Evolutionary conservation across 176 grass and related monocot genomes (phyloP), one percentile per base, ranked within the genome.

Genomic region (Bonia amplexicaulis): DNA sequence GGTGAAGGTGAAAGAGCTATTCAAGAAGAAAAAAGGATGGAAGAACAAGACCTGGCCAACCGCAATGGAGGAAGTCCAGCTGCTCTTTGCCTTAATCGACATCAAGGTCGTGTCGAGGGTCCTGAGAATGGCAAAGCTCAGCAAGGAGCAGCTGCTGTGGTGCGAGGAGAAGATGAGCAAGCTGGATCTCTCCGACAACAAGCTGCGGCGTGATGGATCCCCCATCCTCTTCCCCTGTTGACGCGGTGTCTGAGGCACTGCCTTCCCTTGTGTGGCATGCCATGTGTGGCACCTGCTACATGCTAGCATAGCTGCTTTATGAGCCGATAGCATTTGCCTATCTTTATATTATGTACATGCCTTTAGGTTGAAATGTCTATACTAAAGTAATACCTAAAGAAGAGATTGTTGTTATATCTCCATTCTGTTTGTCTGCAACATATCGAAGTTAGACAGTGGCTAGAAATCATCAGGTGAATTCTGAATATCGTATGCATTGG

Each of bases 131-230:
- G 88, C 51, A 11, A 85, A 91, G 52, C 86, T 99, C 26, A 96
- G 93, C 82, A 96, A 96, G 90, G 93, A 92, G 90, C 96, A 96
- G 86, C 81, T 99, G 22, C 87, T 99, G 41, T 99, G 96, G 96
- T 99, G 96, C 14, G 96, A 98, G 75, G 96, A 99, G 87, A 99
- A 99, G 89, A 96, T 99, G 96, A 96, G 96, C 79, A 99, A 99
- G 87, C 74, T 99, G 7, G 96, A 96, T 80, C 80, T 99, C 70
- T 92, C 91, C 0, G 88, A 92, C 49, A 89, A 87, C 84, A 90
- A 90, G 70, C 86, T 99, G 23, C 85, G 90, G 39, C 89, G 96
- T 1, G 96, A 96, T 33, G 85, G 64, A 7, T 96, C 91, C 54
- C 96, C 93, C 2, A 95, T 96, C 29, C 88, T 96, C 23, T 99